These are phyloP conservation scores for Mycothermus thermophilus DNA, from an alignment of 495 filamentous ascomycete genomes.

Conservation along the genomic window DNA sequence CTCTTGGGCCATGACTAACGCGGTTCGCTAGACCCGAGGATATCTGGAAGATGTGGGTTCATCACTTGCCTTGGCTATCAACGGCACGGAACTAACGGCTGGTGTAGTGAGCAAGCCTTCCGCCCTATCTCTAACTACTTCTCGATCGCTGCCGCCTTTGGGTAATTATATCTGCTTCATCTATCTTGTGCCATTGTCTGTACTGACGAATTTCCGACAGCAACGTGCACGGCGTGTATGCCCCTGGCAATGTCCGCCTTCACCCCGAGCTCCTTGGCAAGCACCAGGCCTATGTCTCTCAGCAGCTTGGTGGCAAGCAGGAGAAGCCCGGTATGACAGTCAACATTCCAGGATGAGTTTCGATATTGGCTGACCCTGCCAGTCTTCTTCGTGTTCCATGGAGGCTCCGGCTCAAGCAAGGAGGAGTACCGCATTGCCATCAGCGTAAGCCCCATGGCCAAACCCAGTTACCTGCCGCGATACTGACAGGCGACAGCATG, in stretches of 20 bases:
- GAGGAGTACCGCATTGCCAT: slow-evolving; percentile 80
- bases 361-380: background rate
- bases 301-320: slow-evolving; percentile 47
- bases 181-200: background rate
- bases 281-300: slow-evolving; percentile 83
- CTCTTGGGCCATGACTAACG: background rate
- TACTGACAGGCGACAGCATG: slow-evolving; percentile 29
- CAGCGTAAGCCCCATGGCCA: slow-evolving; percentile 20
- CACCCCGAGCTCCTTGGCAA: slow-evolving; percentile 87
- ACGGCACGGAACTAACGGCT: background rate
- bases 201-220: slow-evolving; percentile 30
- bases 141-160: slow-evolving; percentile 91
- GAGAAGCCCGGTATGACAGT: slow-evolving; percentile 49
- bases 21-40: slow-evolving; percentile 54
- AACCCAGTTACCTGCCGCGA: background rate
- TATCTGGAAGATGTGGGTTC: slow-evolving; percentile 59
- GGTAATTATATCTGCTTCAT: slow-evolving; percentile 1
- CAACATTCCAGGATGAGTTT: background rate
- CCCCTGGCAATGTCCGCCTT: slow-evolving; percentile 92
- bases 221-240: slow-evolving; percentile 99
- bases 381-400: slow-evolving; percentile 98
- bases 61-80: background rate
- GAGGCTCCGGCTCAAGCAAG: slow-evolving; percentile 82
- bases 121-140: slow-evolving; percentile 79
- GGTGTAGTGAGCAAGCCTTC: slow-evolving; percentile 47